Conservation (phyloP, 2,329 filamentous ascomycete genomes). For the Fusarium subglutinans region DNA sequence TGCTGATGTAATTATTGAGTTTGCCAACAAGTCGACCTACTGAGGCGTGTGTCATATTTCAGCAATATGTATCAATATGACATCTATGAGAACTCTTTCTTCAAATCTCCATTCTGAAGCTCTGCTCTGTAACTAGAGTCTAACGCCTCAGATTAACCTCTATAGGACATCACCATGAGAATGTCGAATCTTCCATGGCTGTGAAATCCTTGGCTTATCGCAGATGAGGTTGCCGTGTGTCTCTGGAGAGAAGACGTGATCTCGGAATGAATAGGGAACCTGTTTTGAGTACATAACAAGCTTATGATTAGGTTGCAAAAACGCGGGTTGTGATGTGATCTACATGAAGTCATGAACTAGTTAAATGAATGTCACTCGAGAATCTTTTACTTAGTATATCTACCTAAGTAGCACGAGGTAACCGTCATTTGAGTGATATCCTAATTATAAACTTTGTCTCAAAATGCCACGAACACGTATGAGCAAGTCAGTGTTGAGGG, state of each 20-base stretch:
- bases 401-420: not conserved
- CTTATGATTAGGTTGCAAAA: not conserved
- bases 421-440: not conserved
- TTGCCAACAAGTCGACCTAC: not conserved
- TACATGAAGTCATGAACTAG: not conserved
- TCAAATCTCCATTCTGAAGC: not conserved
- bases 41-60: not conserved
- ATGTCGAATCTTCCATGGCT: not conserved
- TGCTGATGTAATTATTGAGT: not conserved
- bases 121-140: not conserved
- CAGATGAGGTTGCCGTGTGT: not conserved
- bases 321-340: not conserved
- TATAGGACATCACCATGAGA: not conserved
- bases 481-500: not conserved
- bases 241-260: not conserved
- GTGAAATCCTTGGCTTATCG: not conserved
- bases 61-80: not conserved
- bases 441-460: not conserved
- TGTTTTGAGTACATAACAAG: too few relatives aligned
- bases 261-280: not conserved
- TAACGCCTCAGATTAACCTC: not conserved
- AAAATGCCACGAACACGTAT: not conserved
- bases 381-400: not conserved
- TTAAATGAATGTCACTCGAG: not conserved
- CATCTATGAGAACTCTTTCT: not conserved